Evolutionary conservation across 108 stramenopile species (phyloP).

Genomic region (Licmophora abbreviata): DNA sequence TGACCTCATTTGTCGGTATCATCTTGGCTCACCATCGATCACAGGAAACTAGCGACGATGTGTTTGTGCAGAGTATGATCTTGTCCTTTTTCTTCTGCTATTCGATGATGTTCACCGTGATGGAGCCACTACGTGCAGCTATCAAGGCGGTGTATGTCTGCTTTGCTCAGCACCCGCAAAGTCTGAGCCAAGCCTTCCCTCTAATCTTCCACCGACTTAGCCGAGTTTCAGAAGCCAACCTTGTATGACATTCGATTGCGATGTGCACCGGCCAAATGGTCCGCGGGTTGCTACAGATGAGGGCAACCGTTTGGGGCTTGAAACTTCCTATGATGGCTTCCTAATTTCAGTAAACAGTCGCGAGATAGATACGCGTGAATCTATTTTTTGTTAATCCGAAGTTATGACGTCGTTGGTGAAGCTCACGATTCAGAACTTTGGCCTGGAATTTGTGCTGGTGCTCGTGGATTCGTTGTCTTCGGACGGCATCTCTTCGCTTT

Average conservation of each 20-base stretch:
- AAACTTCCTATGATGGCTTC: no score
- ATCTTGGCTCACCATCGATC: slow-evolving; percentile 43
- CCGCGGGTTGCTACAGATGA: no score
- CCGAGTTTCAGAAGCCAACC: slow-evolving; percentile 54
- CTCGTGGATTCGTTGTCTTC: neutral
- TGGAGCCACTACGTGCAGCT: slow-evolving; percentile 77
- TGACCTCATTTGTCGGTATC: slow-evolving; percentile 53
- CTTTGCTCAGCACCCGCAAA: slow-evolving; percentile 76
- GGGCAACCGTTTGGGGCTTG: no score
- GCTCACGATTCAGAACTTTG: no score
- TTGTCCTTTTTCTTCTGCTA: slow-evolving; percentile 64
- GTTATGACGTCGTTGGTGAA: no score
- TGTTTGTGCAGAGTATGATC: slow-evolving; percentile 57
- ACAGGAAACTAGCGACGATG: slow-evolving; percentile 24
- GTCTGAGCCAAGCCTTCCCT: slow-evolving; percentile 72
- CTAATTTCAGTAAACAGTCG: no score
- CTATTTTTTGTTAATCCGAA: no score
- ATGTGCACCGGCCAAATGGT: no score
- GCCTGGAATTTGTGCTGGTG: no score
- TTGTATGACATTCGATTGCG: slow-evolving; percentile 1
- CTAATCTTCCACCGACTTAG: slow-evolving; percentile 73
- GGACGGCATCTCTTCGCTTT: neutral
- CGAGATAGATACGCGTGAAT: no score
- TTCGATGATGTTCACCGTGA: slow-evolving; percentile 68
- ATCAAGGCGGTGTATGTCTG: slow-evolving; percentile 82